Conservation (phyloP, 2,329 filamentous ascomycete genomes). For the Claviceps digitariae region DNA sequence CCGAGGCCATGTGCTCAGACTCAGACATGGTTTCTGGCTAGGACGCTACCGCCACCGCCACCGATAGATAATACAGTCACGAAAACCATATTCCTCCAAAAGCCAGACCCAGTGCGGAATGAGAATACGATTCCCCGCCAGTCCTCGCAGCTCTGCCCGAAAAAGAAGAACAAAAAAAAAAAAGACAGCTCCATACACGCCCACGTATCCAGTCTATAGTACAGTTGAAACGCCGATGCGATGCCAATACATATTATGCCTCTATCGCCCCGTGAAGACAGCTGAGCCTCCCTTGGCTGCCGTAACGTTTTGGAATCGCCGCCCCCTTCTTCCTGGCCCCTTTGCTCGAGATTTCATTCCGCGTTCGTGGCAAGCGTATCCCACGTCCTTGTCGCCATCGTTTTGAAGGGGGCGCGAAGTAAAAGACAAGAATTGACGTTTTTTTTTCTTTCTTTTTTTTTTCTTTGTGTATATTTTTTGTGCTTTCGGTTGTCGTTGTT, state of each 20-base stretch:
- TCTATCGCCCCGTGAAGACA: conserved; percentile 4
- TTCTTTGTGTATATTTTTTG: neutral
- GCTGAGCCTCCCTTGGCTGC: neutral
- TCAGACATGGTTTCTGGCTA: neutral
- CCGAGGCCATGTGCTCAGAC: neutral
- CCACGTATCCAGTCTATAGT: conserved; percentile 13
- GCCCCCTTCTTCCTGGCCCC: no score
- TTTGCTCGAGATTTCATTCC: neutral
- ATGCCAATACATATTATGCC: conserved; percentile 14
- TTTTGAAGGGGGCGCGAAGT: neutral
- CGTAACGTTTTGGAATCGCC: neutral
- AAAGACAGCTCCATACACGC: neutral
- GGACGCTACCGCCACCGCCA: neutral
- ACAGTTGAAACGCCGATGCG: conserved; percentile 20
- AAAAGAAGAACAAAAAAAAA: neutral
- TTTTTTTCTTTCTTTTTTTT: neutral
- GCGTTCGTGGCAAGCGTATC: neutral
- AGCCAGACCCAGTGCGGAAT: neutral
- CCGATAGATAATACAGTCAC: neutral
- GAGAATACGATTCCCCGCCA: neutral
- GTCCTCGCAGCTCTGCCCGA: neutral
- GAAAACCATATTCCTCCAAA: neutral
- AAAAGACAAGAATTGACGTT: neutral
- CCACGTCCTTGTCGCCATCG: neutral
- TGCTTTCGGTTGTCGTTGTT: neutral